Base-by-base conservation (phyloP, 306 rosid genomes). In the Geum urbanum region DNA sequence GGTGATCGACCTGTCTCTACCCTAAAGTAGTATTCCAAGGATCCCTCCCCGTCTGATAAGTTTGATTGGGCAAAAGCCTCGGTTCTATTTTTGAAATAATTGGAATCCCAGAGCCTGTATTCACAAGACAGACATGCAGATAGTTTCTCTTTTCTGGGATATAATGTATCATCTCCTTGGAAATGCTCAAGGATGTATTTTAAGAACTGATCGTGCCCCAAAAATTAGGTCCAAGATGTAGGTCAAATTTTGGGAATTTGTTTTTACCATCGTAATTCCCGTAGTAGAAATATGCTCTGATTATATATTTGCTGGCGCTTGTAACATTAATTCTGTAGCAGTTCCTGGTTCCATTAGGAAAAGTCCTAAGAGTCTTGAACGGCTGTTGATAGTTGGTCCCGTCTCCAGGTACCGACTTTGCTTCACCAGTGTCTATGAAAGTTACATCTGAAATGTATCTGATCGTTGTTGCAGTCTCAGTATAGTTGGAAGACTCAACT, bases 321-420 rank as follows among this genome's bases (percentile, higher is more conserved):
- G 0, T 51, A 5, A 40, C 43, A 2, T 7, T 19, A 39, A 75
- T 39, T 27, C 10, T 72, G 44, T 77, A 77, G 50, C 81, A 77
- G 41, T 72, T 79, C 15, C 83, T 62, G 14, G 4, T 40, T 59
- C 79, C 83, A 11, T 56, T 19, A 2, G 83, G 79, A 19, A 79
- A 79, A 72, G 76, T 74, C 46, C 83, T 52, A 7, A 79, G 58
- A 60, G 24, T 8, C 49, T 32, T 13, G 11, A 49, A 37, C 12
- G 27, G 75, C 39, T 20, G 48, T 7, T 24, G 54, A 9, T 16
- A 44, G 46, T 8, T 5, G 19, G 7, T 19, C 14, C 58, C 5
- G 69, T 41, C 19, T 15, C 40, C 49, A 0, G 60, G 61, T 57
- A 66, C 51, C n/a, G 2, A 24, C 43, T 44, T 40, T 10, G 5